These are phyloP conservation scores for Malania oleifera DNA, from an alignment of 164 flowering plant species.

Conservation along the genomic window DNA sequence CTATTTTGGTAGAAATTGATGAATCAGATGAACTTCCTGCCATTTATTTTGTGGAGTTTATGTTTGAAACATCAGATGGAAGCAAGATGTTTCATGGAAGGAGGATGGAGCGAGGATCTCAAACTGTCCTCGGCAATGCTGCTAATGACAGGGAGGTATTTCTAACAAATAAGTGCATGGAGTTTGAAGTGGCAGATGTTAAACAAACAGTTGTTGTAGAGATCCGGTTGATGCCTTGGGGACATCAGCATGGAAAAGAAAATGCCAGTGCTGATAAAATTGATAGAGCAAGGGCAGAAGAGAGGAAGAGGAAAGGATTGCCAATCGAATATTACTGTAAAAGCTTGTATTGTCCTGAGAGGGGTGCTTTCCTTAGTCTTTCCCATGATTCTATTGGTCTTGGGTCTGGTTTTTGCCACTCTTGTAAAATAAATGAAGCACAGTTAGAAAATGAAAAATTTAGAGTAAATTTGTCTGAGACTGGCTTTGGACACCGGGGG, in stretches of 20 bases:
- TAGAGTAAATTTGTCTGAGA: conserved; percentile 30
- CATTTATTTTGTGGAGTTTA: conserved; percentile 75
- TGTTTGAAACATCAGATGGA: conserved; percentile 61
- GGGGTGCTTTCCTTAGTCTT: conserved; percentile 72
- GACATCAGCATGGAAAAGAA: conserved; percentile 67
- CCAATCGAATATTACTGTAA: conserved; percentile 80
- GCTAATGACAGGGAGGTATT: conserved; percentile 87
- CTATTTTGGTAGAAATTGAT: conserved; percentile 49
- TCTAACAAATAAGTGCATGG: conserved; percentile 65
- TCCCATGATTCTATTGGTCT: conserved; percentile 52
- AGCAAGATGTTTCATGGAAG: conserved; percentile 82
- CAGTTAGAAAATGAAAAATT: conserved; percentile 31
- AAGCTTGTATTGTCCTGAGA: conserved; percentile 82
- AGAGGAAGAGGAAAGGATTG: conserved; percentile 64
- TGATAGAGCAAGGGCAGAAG: conserved; percentile 66
- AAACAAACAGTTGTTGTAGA: conserved; percentile 47
- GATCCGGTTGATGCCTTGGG: conserved; percentile 59
- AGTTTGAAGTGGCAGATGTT: conserved; percentile 50
- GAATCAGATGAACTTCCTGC: conserved; percentile 36
- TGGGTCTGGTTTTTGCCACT: conserved; percentile 64
- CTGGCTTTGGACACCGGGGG: conserved; percentile 48
- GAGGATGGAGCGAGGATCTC: conserved; percentile 51
- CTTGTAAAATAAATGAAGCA: conserved; percentile 50
- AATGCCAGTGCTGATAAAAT: conserved; percentile 41
- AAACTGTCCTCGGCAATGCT: conserved; percentile 78